Conservation (phyloP, 352 stramenopile species). For the Globisporangium polare region DNA sequence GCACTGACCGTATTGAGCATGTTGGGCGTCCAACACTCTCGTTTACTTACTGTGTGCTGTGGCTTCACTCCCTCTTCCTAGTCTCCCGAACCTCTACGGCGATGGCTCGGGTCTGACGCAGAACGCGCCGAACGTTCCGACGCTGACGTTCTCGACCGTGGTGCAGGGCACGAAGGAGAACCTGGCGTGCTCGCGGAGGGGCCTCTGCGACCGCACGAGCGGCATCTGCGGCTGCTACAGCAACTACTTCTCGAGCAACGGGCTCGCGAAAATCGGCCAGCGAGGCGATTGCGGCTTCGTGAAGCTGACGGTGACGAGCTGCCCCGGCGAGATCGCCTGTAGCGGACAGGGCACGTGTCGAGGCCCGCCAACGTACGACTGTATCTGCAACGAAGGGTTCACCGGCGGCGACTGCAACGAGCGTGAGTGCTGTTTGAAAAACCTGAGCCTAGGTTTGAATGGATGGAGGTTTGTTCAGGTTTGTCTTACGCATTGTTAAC, state of each 20-base stretch:
- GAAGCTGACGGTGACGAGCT: slow-evolving; percentile 48
- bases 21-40: too few species aligned
- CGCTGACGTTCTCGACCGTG: slow-evolving; percentile 45
- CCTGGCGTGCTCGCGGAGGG: slow-evolving; percentile 80
- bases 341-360: slow-evolving; percentile 70
- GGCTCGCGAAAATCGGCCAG: slow-evolving; percentile 71
- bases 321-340: slow-evolving; percentile 68
- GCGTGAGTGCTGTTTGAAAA: slow-evolving; percentile 17
- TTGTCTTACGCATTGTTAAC: too few species aligned
- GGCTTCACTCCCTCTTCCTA: too few species aligned
- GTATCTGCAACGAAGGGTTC: slow-evolving; percentile 76
- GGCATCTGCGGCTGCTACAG: slow-evolving; percentile 83
- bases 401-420: slow-evolving; percentile 70
- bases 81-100: slow-evolving; percentile 55
- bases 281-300: slow-evolving; percentile 91
- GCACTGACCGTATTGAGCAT: too few species aligned
- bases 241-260: slow-evolving; percentile 83
- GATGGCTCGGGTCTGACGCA: slow-evolving; percentile 45
- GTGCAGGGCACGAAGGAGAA: slow-evolving; percentile 89
- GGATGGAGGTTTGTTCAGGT: not conserved
- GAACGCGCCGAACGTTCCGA: slow-evolving; percentile 38
- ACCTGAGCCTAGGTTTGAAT: not conserved
- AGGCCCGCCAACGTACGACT: slow-evolving; percentile 71
- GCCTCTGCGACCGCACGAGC: slow-evolving; percentile 66
- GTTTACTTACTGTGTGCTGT: too few species aligned